phyloP scores from a whole-genome alignment of 2,329 filamentous ascomycete genomes.

The Pestalotiopsis sp. region DNA sequence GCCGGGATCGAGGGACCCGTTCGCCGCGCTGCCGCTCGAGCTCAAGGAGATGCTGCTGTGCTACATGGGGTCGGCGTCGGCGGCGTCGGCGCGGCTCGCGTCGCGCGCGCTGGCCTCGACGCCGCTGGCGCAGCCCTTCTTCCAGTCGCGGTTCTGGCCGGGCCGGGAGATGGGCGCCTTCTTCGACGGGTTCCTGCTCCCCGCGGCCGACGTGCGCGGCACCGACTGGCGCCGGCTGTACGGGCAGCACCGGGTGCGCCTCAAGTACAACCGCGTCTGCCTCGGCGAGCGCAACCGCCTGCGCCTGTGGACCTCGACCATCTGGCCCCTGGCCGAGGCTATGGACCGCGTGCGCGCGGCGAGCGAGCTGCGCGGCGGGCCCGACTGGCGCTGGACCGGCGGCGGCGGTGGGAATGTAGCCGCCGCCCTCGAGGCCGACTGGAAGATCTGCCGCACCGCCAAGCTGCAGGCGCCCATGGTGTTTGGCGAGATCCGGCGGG shows the following conservation, averaged over 20 bases:
- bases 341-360: conserved; percentile 18
- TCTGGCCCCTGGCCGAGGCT: conserved; percentile 21
- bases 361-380: conserved; percentile 18
- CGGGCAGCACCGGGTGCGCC: conserved; percentile 16
- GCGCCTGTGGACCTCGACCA: conserved; percentile 26
- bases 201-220: conserved; percentile 12
- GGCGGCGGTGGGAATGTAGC: neutral
- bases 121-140: conserved; percentile 25
- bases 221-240: conserved; percentile 26
- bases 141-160: conserved; percentile 27
- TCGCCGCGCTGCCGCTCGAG: conserved; percentile 22
- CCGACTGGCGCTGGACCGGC: conserved; percentile 11
- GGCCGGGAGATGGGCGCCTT: conserved; percentile 22
- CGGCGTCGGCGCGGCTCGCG: conserved; percentile 21
- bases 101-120: conserved; percentile 23
- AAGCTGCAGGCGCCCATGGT: conserved; percentile 13
- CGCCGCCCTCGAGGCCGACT: conserved; percentile 2
- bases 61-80: conserved; percentile 19
- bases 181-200: conserved; percentile 26
- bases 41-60: conserved; percentile 25
- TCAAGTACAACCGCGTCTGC: conserved; percentile 19
- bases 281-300: conserved; percentile 26
- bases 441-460: conserved; percentile 19
- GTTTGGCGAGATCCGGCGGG: conserved; percentile 18
- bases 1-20: conserved; percentile 18